These are phyloP conservation scores for Bidens hawaiensis DNA, from an alignment of 140 eudicot genomes.

Conservation along the genomic window DNA sequence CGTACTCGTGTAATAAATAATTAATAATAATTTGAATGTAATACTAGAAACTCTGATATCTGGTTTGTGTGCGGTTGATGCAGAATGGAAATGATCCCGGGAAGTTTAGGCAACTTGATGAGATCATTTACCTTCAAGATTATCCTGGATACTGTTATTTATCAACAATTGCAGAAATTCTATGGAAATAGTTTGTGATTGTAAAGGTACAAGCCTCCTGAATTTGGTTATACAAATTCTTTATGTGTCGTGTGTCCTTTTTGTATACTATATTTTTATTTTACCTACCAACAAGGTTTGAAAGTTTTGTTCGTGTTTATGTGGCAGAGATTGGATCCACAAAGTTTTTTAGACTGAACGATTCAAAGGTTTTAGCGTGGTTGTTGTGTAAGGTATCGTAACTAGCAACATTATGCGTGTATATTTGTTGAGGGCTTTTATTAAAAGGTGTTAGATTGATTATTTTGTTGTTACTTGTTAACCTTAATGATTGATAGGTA, in stretches of 20 bases:
- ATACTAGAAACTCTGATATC: constrained; percentile 7
- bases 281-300: background rate
- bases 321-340: constrained; percentile 75
- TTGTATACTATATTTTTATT: background rate
- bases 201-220: constrained; percentile 49
- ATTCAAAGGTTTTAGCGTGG: constrained; percentile 84
- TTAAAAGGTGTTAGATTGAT: background rate
- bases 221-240: no score
- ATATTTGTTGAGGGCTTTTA: no score
- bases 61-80: constrained; percentile 9
- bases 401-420: no score
- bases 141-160: constrained; percentile 69
- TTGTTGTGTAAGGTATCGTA: constrained; percentile 36
- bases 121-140: constrained; percentile 58
- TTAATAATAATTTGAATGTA: no score
- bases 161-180: constrained; percentile 55
- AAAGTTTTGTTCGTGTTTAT: constrained; percentile 14
- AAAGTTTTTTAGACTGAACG: constrained; percentile 86
- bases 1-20: no score
- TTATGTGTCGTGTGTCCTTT: background rate
- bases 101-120: constrained; percentile 95
- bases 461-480: background rate
- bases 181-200: constrained; percentile 88
- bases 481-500: constrained; percentile 38
- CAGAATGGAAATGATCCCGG: constrained; percentile 95